phyloP scores from a whole-genome alignment of 495 filamentous ascomycete species.

The Talaromyces wortmannii region DNA sequence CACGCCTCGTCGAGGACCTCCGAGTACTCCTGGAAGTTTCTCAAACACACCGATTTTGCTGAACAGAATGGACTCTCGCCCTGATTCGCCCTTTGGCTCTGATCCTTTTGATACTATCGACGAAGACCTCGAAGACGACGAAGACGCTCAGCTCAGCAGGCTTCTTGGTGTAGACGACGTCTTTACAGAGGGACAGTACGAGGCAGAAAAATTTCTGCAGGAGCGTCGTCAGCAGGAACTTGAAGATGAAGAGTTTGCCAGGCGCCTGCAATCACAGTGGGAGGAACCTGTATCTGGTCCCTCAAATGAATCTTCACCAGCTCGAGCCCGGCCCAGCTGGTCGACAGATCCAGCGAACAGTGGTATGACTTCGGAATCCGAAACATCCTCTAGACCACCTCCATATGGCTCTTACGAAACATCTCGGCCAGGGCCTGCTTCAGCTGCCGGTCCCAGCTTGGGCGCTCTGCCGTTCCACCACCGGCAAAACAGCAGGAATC shows the following conservation, averaged over 20 bases:
- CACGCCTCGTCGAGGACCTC: too few relatives aligned
- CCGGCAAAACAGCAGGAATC: neutral
- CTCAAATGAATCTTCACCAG: neutral
- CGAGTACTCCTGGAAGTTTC: too few relatives aligned
- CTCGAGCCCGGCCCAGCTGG: too few relatives aligned
- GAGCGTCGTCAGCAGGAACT: conserved; percentile 29
- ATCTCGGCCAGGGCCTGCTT: neutral
- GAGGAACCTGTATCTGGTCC: neutral
- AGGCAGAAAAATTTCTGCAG: conserved; percentile 25
- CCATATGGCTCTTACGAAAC: neutral
- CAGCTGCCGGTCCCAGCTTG: neutral
- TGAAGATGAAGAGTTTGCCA: conserved; percentile 43
- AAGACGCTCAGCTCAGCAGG: neutral
- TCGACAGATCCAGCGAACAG: too few relatives aligned
- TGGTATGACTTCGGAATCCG: too few relatives aligned
- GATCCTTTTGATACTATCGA: neutral
- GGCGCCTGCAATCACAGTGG: conserved; percentile 23
- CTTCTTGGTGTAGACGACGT: neutral
- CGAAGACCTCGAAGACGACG: neutral
- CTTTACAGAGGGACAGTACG: conserved; percentile 1
- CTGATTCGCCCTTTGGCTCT: neutral
- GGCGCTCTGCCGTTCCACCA: conserved; percentile 2
- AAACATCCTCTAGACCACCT: neutral
- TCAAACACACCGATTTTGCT: too few relatives aligned
- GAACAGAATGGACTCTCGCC: too few relatives aligned